These are phyloP conservation scores for Zoysia japonica DNA, from an alignment of 176 grass and related monocot species.

Conservation along the genomic window DNA sequence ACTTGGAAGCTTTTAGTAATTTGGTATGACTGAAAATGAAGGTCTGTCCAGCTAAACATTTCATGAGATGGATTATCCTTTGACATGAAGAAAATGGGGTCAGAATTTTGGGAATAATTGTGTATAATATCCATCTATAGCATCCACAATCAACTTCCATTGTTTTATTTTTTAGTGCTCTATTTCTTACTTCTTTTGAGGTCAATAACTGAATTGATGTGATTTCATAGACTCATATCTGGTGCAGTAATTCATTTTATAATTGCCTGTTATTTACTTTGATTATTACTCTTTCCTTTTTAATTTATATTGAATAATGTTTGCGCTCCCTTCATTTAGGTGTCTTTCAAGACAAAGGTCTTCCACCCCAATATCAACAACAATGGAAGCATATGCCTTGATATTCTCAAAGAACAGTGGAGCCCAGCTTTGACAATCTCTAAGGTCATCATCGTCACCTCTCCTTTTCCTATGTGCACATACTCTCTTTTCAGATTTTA, in stretches of 20 bases:
- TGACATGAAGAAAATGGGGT: background rate
- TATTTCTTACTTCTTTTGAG: background rate
- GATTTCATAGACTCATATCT: background rate
- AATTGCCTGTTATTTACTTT: background rate
- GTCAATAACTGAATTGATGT: background rate
- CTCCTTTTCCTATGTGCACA: background rate
- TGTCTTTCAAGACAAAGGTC: conserved; percentile 65
- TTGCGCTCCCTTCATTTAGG: conserved; percentile 28
- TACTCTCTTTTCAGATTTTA: background rate
- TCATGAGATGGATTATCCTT: background rate
- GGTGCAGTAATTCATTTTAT: background rate
- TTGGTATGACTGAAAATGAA: background rate
- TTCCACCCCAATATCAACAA: conserved; percentile 70
- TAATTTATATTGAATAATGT: conserved; percentile 21
- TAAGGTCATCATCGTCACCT: conserved; percentile 38
- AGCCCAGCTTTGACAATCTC: conserved; percentile 67
- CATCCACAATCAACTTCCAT: background rate
- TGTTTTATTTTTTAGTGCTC: conserved; percentile 6
- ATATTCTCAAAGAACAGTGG: conserved; percentile 70
- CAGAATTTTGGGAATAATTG: background rate
- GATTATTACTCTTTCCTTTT: background rate
- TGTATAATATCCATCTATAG: conserved; percentile 1
- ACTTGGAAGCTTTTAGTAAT: too few relatives aligned
- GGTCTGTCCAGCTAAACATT: background rate
- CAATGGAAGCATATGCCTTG: conserved; percentile 69